Conservation (phyloP, 2,329 filamentous ascomycete genomes). For the Aspergillus aculeatinus region DNA sequence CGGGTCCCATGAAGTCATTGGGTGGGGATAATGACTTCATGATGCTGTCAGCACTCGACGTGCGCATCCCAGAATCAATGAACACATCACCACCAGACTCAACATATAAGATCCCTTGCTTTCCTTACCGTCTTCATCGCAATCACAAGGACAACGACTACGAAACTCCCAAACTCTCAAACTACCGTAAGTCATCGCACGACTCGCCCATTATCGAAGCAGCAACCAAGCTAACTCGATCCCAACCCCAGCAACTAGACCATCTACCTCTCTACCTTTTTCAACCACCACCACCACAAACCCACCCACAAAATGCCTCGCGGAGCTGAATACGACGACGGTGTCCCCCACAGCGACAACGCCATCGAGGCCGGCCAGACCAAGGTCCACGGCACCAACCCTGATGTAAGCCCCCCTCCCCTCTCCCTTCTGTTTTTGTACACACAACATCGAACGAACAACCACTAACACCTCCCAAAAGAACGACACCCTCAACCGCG, state of each 20-base stretch:
- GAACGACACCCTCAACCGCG: slow-evolving; percentile 32
- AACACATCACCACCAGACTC: background rate
- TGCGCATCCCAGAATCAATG: slow-evolving; percentile 8
- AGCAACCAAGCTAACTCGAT: too few species aligned
- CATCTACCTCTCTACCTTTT: background rate
- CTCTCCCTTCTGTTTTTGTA: background rate
- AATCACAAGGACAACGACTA: background rate
- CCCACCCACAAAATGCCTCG: slow-evolving; percentile 37
- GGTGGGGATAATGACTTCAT: slow-evolving; percentile 32
- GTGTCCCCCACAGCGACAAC: slow-evolving; percentile 41
- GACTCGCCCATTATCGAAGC: background rate
- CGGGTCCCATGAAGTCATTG: slow-evolving; percentile 29
- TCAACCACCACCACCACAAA: background rate
- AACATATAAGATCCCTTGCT: background rate
- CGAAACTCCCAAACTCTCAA: background rate
- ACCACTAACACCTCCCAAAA: slow-evolving; percentile 21
- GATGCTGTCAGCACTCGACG: slow-evolving; percentile 27
- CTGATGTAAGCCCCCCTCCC: slow-evolving; percentile 26
- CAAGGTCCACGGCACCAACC: slow-evolving; percentile 37
- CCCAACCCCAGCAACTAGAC: background rate
- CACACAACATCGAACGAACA: background rate
- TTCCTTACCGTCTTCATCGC: background rate
- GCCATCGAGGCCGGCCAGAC: slow-evolving; percentile 34
- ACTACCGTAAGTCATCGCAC: background rate
- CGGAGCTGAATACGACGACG: slow-evolving; percentile 42